Conservation (phyloP, 192 early-diverging fungal genomes). For the Coemansia sp. region DNA sequence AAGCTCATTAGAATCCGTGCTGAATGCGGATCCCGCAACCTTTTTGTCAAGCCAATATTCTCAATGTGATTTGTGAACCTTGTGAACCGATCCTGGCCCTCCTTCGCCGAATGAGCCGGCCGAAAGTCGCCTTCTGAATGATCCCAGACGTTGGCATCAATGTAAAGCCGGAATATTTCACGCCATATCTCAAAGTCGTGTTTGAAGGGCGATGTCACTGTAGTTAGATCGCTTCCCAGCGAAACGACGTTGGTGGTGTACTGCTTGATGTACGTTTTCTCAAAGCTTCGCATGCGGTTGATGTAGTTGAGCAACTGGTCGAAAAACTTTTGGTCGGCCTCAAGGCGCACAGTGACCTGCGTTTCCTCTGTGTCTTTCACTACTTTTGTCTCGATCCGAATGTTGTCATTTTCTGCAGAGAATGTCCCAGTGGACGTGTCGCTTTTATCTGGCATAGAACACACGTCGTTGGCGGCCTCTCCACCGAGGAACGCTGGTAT, state of each 20-base stretch:
- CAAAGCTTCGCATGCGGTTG: constrained; percentile 59
- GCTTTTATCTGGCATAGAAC: background rate
- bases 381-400: constrained; percentile 16
- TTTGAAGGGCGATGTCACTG: constrained; percentile 67
- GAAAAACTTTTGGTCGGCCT: constrained; percentile 61
- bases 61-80: constrained; percentile 55
- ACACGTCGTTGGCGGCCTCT: background rate
- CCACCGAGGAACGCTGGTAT: background rate
- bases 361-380: constrained; percentile 27
- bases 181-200: constrained; percentile 72
- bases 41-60: constrained; percentile 21
- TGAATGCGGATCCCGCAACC: constrained; percentile 38
- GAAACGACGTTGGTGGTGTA: constrained; percentile 59
- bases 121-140: constrained; percentile 61
- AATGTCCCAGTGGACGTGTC: background rate
- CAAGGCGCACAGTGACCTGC: constrained; percentile 42
- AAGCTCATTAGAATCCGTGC: constrained; percentile 46
- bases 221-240: constrained; percentile 56
- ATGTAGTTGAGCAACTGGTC: constrained; percentile 59
- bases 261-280: constrained; percentile 52
- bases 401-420: background rate
- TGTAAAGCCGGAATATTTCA: constrained; percentile 67
- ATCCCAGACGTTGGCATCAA: constrained; percentile 70
- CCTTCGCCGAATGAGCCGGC: constrained; percentile 55
- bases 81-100: constrained; percentile 64